A percentile compares a stretch with the other conserved stretches of the same genome.
Evolutionary conservation across 2,329 filamentous ascomycete species (phyloP).

Genomic region (Aspergillus ibericus): DNA sequence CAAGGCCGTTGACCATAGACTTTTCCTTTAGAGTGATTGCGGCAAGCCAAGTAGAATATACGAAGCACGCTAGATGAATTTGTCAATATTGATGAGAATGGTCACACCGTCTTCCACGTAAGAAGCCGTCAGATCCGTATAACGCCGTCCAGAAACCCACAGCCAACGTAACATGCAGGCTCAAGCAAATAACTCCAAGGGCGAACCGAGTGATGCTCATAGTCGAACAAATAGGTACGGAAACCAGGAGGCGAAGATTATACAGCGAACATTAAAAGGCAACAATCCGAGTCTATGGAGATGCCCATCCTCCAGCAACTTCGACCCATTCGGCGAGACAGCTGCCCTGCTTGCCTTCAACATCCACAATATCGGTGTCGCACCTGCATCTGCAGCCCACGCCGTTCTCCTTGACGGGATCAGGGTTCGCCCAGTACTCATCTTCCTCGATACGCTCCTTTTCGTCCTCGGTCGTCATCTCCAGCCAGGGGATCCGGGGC

Average conservation of each 20-base stretch:
- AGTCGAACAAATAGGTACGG: slow-evolving; percentile 33
- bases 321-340: slow-evolving; percentile 97
- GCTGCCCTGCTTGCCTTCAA: slow-evolving; percentile 95
- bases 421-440: slow-evolving; percentile 89
- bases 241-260: slow-evolving; percentile 30
- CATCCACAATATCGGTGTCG: slow-evolving; percentile 95
- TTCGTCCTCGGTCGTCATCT: slow-evolving; percentile 76
- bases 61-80: slow-evolving; percentile 40
- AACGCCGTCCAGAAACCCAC: slow-evolving; percentile 40
- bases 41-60: slow-evolving; percentile 28
- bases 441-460: slow-evolving; percentile 88
- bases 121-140: slow-evolving; percentile 39
- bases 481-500: slow-evolving; percentile 74
- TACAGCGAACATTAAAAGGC: slow-evolving; percentile 28
- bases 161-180: slow-evolving; percentile 34
- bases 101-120: slow-evolving; percentile 34
- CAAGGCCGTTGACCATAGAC: neutral
- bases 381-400: slow-evolving; percentile 95
- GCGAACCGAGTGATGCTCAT: slow-evolving; percentile 34
- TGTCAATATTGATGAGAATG: slow-evolving; percentile 38
- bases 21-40: slow-evolving; percentile 17
- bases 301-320: slow-evolving; percentile 89
- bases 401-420: slow-evolving; percentile 88
- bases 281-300: slow-evolving; percentile 44
- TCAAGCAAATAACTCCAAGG: slow-evolving; percentile 35